Evolutionary conservation across 306 rosid genomes (phyloP), one percentile per base, ranked within the genome.

Genomic region (Gastrolobium villosum): DNA sequence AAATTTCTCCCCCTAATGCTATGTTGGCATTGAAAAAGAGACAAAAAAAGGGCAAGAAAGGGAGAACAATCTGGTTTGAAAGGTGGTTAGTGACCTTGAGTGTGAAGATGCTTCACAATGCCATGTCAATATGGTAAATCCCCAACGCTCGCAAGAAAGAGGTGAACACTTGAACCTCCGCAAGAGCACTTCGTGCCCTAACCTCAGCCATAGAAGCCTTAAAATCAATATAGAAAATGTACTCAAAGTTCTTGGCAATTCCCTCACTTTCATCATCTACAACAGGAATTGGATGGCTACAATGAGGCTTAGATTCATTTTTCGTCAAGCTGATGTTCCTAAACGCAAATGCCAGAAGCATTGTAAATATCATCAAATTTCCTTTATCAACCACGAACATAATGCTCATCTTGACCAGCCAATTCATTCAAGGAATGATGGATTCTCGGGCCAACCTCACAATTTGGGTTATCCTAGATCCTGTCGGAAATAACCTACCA

Each of bases 161-260:
- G 1, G 99, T 95, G 90, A 95, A 95, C 62, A 92, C 99, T 79
- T 95, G 99, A 32, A 95, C 99, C 88, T 92, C 99, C 3, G 99
- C 94, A 20, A 95, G 56, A 0, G 98, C 99, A 41, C 92, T 91
- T 79, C 92, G 99, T 0, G 99, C 99, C 45, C 96, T 84, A 8
- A 93, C 91, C 10, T 95, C 98, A 5, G 99, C 99, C 99, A 95
- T 88, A 2, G 98, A 92, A 0, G 99, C 99, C 4, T 95, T 96
- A 65, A 95, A 95, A 82, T 95, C 99, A 4, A 95, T 90, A 46
- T 95, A 95, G 79, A 95, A 95, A 82, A 95, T 40, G 78, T 95
- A 95, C 82, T 92, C 97, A 79, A 95, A 95, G 54, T 91, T 97
- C 82, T 92, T 95, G 0, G 99, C 99, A 1, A 97, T 95, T 41